Conservation (phyloP, 139 green algal genomes). For the Edaphochlamys debaryana region DNA sequence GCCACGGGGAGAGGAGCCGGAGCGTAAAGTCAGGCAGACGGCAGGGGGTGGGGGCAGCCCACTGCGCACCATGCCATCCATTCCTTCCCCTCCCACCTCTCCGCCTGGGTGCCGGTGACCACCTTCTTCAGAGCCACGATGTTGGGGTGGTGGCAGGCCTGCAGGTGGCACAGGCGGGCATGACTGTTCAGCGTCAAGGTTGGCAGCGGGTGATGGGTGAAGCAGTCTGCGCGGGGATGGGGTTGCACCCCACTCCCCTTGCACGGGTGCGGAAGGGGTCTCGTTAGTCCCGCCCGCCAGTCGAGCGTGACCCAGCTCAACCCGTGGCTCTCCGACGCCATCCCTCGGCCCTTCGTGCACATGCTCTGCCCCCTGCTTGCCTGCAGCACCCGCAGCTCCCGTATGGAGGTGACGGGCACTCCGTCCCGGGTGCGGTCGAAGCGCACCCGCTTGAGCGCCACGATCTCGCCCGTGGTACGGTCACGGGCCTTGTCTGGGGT, state of each 20-base stretch:
- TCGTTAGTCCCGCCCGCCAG: too few relatives aligned
- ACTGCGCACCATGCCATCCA: too few relatives aligned
- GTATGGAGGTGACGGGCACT: conserved; percentile 79
- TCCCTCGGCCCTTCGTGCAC: neutral
- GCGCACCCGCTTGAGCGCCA: conserved; percentile 83
- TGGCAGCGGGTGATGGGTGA: too few relatives aligned
- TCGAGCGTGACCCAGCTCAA: too few relatives aligned
- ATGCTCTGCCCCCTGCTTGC: neutral
- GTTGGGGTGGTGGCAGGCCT: conserved; percentile 77
- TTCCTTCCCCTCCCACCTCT: conserved; percentile 57
- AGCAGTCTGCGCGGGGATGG: too few relatives aligned
- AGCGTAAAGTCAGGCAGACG: too few relatives aligned
- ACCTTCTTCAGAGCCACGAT: conserved; percentile 81
- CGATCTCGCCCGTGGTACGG: conserved; percentile 71
- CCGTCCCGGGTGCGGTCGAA: conserved; percentile 69
- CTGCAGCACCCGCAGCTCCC: conserved; percentile 83
- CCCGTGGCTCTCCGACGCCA: too few relatives aligned
- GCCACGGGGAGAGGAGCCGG: too few relatives aligned
- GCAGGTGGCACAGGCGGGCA: neutral
- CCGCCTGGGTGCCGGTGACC: conserved; percentile 74
- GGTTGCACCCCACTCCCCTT: too few relatives aligned
- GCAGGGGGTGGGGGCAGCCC: too few relatives aligned
- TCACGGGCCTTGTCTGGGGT: conserved; percentile 71
- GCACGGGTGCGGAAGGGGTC: too few relatives aligned
- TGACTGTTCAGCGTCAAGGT: neutral